A percentile compares a stretch with the other conserved stretches of the same genome.
phyloP scores from a whole-genome alignment of 495 filamentous ascomycete genomes.

The Aspergillus diversus region DNA sequence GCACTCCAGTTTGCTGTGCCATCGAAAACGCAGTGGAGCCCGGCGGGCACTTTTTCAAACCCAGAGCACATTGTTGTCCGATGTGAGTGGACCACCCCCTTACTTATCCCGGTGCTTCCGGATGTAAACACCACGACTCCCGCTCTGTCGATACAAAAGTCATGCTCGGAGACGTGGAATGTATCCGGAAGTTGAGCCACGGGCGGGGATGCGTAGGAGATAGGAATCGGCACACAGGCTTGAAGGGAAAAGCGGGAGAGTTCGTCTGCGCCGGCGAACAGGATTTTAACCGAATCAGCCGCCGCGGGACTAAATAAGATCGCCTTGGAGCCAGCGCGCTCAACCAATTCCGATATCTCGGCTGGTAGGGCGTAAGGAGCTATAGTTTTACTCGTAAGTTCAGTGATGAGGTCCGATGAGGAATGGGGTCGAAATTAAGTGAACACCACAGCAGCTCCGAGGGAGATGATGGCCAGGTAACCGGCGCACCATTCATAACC shows the following conservation, averaged over 20 bases:
- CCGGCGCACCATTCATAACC: neutral
- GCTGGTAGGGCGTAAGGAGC: neutral
- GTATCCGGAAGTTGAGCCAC: neutral
- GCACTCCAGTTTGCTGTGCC: neutral
- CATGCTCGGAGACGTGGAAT: neutral
- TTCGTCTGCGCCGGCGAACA: neutral
- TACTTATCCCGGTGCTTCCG: neutral
- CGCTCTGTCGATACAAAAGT: neutral
- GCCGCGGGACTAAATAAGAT: neutral
- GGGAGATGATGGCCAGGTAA: neutral
- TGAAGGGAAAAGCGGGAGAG: neutral
- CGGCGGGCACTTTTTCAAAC: neutral
- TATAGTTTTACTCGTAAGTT: neutral
- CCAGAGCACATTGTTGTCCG: neutral
- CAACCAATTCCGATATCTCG: neutral
- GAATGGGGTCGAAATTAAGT: neutral
- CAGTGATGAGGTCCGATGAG: neutral
- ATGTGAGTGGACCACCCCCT: neutral
- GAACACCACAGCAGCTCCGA: neutral
- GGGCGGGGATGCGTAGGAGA: neutral
- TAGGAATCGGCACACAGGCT: neutral
- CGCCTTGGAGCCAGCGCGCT: neutral
- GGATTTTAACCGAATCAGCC: neutral
- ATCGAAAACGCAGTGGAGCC: neutral
- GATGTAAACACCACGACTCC: neutral